Evolutionary conservation across 371 early-diverging fungal genomes (phyloP).

Genomic region (Mortierella sp.): DNA sequence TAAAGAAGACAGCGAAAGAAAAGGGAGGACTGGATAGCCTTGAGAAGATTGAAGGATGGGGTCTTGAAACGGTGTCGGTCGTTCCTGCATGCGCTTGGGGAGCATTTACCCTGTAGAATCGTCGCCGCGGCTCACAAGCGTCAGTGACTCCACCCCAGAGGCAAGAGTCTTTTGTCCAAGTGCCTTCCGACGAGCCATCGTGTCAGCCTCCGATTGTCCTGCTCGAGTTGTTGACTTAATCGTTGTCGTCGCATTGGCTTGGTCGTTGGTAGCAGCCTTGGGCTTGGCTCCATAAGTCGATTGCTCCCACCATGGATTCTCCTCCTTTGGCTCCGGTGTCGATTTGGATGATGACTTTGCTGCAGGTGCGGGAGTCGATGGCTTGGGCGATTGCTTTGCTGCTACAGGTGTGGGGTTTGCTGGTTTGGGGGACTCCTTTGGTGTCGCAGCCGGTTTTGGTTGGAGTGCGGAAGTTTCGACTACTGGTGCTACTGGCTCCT

Average conservation of each 20-base stretch:
- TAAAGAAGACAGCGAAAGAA: neutral
- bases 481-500: neutral
- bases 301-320: conserved; percentile 56
- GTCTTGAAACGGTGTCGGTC: neutral
- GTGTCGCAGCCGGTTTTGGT: neutral
- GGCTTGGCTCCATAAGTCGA: conserved; percentile 40
- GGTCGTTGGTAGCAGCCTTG: conserved; percentile 9
- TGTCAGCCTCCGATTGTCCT: conserved; percentile 5
- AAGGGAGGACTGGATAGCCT: neutral
- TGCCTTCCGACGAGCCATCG: conserved; percentile 33
- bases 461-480: neutral
- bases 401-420: neutral
- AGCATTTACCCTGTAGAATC: conserved; percentile 40
- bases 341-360: neutral
- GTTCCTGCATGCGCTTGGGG: too few relatives aligned
- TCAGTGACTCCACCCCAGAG: conserved; percentile 38
- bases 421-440: neutral
- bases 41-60: neutral
- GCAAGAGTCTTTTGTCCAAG: conserved; percentile 14
- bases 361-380: too few relatives aligned
- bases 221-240: neutral
- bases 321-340: neutral
- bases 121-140: conserved; percentile 52
- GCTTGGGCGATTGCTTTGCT: neutral
- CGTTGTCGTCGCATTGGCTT: neutral